Conservation (phyloP, 345 rosid species). For the Pseudoturritis turrita region DNA sequence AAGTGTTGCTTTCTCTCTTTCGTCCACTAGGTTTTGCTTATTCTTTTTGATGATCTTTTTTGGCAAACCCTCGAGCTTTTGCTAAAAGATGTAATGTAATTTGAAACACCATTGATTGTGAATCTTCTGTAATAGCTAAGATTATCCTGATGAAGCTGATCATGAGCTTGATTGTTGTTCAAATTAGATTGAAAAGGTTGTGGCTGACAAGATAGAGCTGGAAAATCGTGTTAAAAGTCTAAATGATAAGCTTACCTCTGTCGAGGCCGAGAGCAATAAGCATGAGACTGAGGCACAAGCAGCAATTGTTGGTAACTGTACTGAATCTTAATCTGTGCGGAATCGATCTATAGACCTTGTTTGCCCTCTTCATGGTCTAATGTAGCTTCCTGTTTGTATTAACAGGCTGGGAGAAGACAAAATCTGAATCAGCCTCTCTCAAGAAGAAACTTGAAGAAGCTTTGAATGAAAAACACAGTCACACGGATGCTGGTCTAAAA, state of each 20-base stretch:
- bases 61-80: neutral
- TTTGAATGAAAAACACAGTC: slow-evolving; percentile 44
- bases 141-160: neutral
- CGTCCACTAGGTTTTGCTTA: neutral
- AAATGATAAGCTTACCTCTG: slow-evolving; percentile 53
- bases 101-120: neutral
- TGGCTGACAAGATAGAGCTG: slow-evolving; percentile 47
- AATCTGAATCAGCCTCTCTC: slow-evolving; percentile 50
- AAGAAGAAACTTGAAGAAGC: slow-evolving; percentile 59
- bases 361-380: neutral
- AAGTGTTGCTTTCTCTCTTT: neutral
- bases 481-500: slow-evolving; percentile 68
- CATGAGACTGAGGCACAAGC: slow-evolving; percentile 51
- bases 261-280: slow-evolving; percentile 48
- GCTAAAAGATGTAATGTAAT: neutral
- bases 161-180: slow-evolving; percentile 12
- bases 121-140: neutral
- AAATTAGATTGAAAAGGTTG: slow-evolving; percentile 41
- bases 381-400: neutral
- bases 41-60: neutral
- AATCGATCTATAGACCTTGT: neutral
- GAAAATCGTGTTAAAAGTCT: slow-evolving; percentile 49
- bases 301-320: slow-evolving; percentile 50
- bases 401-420: slow-evolving; percentile 62
- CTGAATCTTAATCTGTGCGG: neutral